Evolutionary conservation across 2,329 filamentous ascomycete genomes (phyloP).

Genomic region (Pestalotiopsis sp.): DNA sequence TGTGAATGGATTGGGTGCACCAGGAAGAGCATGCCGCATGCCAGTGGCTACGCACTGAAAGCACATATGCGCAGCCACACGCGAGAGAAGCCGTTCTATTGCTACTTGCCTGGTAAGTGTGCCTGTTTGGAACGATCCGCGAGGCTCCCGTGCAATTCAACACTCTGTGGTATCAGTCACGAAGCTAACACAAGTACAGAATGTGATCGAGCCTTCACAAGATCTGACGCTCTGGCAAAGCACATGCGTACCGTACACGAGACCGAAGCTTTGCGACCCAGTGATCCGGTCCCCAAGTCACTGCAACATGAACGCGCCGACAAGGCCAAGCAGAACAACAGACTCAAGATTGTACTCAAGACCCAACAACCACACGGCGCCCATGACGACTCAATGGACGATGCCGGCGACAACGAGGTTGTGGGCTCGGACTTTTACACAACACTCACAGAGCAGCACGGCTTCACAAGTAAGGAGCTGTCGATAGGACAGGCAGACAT

Average conservation of each 20-base stretch:
- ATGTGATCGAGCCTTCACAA: slow-evolving; percentile 94
- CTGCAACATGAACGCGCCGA: slow-evolving; percentile 47
- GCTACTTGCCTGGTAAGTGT: slow-evolving; percentile 78
- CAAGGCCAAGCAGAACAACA: slow-evolving; percentile 44
- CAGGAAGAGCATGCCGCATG: slow-evolving; percentile 86
- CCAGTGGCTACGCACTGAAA: slow-evolving; percentile 91
- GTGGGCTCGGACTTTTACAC: slow-evolving; percentile 61
- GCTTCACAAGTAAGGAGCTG: slow-evolving; percentile 67
- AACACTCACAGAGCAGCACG: slow-evolving; percentile 52
- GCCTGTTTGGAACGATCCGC: not conserved
- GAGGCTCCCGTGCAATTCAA: not conserved
- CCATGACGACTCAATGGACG: slow-evolving; percentile 55
- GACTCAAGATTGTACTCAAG: slow-evolving; percentile 65
- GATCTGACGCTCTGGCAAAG: slow-evolving; percentile 93
- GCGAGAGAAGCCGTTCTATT: slow-evolving; percentile 97
- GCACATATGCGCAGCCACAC: slow-evolving; percentile 98
- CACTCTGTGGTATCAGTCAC: not conserved
- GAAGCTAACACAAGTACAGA: slow-evolving; percentile 53
- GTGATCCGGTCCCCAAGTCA: slow-evolving; percentile 72
- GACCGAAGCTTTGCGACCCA: slow-evolving; percentile 85
- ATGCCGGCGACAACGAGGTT: slow-evolving; percentile 55
- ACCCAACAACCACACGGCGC: slow-evolving; percentile 58
- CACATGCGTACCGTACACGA: slow-evolving; percentile 99
- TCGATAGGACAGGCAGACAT: slow-evolving; percentile 45
- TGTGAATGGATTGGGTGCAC: slow-evolving; percentile 94